Evolutionary conservation across 1,139 yeast species (phyloP).

Genomic region (Suhomyces wounanorum): DNA sequence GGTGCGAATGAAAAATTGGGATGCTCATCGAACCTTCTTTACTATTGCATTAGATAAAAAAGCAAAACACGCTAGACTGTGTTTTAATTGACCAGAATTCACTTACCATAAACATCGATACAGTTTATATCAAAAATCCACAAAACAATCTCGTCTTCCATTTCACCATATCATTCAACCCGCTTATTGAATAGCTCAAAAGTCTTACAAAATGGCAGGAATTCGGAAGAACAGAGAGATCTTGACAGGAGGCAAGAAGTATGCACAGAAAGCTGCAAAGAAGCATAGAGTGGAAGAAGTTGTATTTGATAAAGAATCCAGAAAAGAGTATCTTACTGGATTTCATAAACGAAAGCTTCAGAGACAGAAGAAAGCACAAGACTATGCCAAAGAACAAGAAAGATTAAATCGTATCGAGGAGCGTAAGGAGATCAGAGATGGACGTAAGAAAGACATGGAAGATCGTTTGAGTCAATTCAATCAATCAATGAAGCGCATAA

Average conservation of each 20-base stretch:
- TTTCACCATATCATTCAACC: background rate
- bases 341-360: conserved; percentile 91
- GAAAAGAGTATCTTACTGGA: conserved; percentile 86
- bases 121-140: no score
- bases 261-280: conserved; percentile 65
- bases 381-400: conserved; percentile 72
- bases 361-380: conserved; percentile 84
- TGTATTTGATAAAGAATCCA: conserved; percentile 69
- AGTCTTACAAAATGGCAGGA: conserved; percentile 18
- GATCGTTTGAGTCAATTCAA: conserved; percentile 61
- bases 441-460: conserved; percentile 65
- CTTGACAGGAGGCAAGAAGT: conserved; percentile 83
- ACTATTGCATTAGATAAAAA: background rate
- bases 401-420: conserved; percentile 75
- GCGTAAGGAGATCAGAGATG: conserved; percentile 67
- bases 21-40: conserved; percentile 11
- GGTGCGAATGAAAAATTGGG: conserved; percentile 15
- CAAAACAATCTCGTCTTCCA: background rate
- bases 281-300: conserved; percentile 78
- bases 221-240: conserved; percentile 69
- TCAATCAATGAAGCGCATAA: conserved; percentile 51
- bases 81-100: no score
- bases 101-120: no score
- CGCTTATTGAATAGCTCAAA: background rate
- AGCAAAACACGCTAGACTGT: no score